A percentile compares a stretch with the other conserved stretches of the same genome.
Evolutionary conservation across 2,329 filamentous ascomycete species (phyloP).

Genomic region (Cercospora sesami): DNA sequence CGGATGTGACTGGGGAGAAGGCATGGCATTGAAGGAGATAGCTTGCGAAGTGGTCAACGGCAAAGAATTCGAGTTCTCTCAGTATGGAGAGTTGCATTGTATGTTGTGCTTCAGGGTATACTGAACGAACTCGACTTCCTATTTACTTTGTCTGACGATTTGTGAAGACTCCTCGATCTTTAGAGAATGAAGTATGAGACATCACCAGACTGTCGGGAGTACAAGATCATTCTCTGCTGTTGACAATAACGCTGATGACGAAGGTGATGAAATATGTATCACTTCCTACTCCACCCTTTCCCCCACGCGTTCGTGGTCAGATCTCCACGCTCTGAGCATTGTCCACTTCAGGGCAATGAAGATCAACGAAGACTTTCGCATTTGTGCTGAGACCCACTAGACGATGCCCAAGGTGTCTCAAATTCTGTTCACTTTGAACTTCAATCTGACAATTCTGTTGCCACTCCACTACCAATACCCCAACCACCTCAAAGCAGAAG

Average conservation of each 20-base stretch:
- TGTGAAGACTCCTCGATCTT: neutral
- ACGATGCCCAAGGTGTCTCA: neutral
- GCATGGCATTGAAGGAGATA: no score
- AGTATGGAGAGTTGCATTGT: no score
- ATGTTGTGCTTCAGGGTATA: no score
- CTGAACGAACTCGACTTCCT: no score
- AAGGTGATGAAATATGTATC: neutral
- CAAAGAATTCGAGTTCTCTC: no score
- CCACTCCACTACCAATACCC: constrained; percentile 27
- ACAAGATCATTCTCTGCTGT: neutral
- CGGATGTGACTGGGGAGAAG: no score
- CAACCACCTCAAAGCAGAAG: constrained; percentile 23
- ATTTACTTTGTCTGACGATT: no score
- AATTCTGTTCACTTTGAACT: no score
- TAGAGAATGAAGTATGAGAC: neutral
- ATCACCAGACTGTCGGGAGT: neutral
- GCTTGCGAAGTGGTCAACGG: no score
- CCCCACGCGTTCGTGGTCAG: neutral
- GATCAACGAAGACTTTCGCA: neutral
- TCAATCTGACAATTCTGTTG: no score
- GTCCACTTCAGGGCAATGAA: neutral
- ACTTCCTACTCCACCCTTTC: neutral
- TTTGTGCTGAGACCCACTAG: neutral
- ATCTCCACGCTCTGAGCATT: neutral
- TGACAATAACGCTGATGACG: neutral